These are phyloP conservation scores for Actinomucor elegans DNA, from an alignment of 371 early-diverging fungal species.

Conservation along the genomic window DNA sequence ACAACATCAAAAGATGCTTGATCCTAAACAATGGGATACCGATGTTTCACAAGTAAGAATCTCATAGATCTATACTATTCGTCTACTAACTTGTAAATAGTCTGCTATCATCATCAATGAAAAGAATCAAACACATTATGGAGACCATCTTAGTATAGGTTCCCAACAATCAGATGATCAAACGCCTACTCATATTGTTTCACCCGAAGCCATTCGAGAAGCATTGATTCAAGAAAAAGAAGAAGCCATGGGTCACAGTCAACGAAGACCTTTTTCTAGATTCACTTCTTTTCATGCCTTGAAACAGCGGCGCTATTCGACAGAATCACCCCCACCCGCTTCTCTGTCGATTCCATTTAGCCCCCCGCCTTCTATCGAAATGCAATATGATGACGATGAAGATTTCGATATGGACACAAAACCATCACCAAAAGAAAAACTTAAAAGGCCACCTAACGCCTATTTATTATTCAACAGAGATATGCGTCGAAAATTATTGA, in stretches of 20 bases:
- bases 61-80: background rate
- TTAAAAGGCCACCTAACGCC: slow-evolving; percentile 67
- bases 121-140: background rate
- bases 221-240: slow-evolving; percentile 47
- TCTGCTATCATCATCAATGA: slow-evolving; percentile 9
- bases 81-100: background rate
- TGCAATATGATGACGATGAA: background rate
- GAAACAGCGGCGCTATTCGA: slow-evolving; percentile 14
- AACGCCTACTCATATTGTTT: slow-evolving; percentile 34
- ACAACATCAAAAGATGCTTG: slow-evolving; percentile 1
- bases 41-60: slow-evolving; percentile 16
- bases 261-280: slow-evolving; percentile 19
- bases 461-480: slow-evolving; percentile 64
- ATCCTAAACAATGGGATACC: slow-evolving; percentile 15
- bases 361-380: slow-evolving; percentile 2
- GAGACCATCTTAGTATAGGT: background rate
- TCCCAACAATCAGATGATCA: slow-evolving; percentile 2
- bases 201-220: slow-evolving; percentile 46
- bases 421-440: slow-evolving; percentile 6
- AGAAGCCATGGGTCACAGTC: slow-evolving; percentile 28
- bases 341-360: slow-evolving; percentile 4
- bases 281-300: slow-evolving; percentile 21
- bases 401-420: background rate
- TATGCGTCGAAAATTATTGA: slow-evolving; percentile 53
- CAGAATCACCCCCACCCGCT: background rate